A percentile compares a stretch with the other conserved stretches of the same genome.
phyloP scores from a whole-genome alignment of 768 basidiomycete genomes.

The Melanogaster broomeanus region DNA sequence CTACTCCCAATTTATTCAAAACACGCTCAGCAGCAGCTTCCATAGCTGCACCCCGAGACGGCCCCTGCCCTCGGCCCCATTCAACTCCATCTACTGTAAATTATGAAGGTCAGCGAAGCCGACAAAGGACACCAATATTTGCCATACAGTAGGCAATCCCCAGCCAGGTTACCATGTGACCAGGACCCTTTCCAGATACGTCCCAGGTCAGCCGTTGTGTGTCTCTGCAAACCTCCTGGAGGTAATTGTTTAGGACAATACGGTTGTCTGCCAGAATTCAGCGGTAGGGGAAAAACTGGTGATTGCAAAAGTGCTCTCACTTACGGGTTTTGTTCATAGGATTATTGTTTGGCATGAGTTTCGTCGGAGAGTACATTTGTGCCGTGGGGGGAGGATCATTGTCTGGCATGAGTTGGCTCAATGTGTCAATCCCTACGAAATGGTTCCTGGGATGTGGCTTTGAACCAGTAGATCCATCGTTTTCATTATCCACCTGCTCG shows the following conservation, averaged over 20 bases:
- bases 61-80: constrained; percentile 23
- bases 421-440: too few relatives aligned
- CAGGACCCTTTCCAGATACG: constrained; percentile 11
- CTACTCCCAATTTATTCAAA: constrained; percentile 9
- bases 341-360: too few relatives aligned
- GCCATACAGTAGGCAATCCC: constrained; percentile 23
- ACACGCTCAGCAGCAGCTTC: constrained; percentile 22
- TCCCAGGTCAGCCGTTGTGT: constrained; percentile 19
- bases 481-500: too few relatives aligned
- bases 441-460: too few relatives aligned
- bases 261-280: constrained; percentile 15
- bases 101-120: neutral
- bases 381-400: too few relatives aligned
- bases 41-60: constrained; percentile 18
- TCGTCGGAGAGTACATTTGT: too few relatives aligned
- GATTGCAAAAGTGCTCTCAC: neutral
- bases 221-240: constrained; percentile 19
- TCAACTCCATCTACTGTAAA: constrained; percentile 20
- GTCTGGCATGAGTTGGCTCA: too few relatives aligned
- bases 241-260: constrained; percentile 22
- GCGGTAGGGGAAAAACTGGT: neutral
- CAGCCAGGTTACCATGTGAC: constrained; percentile 23
- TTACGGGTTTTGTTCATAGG: constrained; percentile 14
- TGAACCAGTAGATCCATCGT: too few relatives aligned
- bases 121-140: neutral